Percentiles rank a stretch among this genome's conserved stretches.
phyloP scores from a whole-genome alignment of 2,329 filamentous ascomycete genomes.

The Tricladium varicosporioides region DNA sequence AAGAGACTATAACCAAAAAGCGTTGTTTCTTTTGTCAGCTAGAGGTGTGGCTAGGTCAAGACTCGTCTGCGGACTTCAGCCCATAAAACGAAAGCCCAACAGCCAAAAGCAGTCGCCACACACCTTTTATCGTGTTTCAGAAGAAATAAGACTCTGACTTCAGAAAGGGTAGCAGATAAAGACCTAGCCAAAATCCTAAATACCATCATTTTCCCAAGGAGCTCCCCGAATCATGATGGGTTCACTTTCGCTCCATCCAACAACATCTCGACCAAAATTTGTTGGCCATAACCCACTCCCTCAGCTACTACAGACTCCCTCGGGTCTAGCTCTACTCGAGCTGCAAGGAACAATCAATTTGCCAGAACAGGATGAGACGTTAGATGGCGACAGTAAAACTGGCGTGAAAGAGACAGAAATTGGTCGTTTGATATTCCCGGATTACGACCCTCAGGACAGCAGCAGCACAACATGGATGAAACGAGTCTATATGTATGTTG shows the following conservation, averaged over 20 bases:
- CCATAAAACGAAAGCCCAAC: no score
- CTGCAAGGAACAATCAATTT: slow-evolving; percentile 89
- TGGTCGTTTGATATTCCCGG: slow-evolving; percentile 75
- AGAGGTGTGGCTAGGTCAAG: no score
- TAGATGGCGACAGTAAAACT: slow-evolving; percentile 23
- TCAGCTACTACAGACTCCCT: slow-evolving; percentile 80
- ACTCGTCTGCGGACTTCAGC: no score
- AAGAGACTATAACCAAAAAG: no score
- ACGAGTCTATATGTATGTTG: slow-evolving; percentile 82
- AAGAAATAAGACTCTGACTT: no score
- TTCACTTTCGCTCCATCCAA: background rate
- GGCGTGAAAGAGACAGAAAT: slow-evolving; percentile 48
- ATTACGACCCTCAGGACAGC: slow-evolving; percentile 58
- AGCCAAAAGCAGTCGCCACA: no score
- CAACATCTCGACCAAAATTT: background rate
- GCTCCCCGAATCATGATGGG: background rate
- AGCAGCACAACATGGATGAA: slow-evolving; percentile 81
- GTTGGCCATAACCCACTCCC: slow-evolving; percentile 61
- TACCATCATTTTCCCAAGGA: background rate
- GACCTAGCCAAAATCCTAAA: no score
- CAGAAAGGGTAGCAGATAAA: no score
- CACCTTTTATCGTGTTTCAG: no score
- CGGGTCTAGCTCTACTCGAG: slow-evolving; percentile 85
- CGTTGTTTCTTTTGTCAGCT: no score
- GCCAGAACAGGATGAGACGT: slow-evolving; percentile 43